A percentile compares a stretch with the other conserved stretches of the same genome.
These are phyloP conservation scores for Pythium apleroticum DNA, from an alignment of 352 stramenopile genomes.

Conservation along the genomic window DNA sequence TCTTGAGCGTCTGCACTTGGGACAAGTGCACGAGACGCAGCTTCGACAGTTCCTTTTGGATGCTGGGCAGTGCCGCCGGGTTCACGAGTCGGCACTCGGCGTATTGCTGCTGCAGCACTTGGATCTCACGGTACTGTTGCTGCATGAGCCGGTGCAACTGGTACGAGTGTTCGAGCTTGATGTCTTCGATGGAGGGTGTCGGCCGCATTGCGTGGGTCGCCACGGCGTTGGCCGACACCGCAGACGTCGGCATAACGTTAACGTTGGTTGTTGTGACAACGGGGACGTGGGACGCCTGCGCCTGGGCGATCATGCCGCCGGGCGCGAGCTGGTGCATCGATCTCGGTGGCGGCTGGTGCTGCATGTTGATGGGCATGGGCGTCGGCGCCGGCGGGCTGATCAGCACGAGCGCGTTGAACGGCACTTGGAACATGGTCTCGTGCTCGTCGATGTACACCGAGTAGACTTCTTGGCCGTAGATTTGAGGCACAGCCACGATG, in stretches of 20 bases:
- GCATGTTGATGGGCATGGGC: constrained; percentile 34
- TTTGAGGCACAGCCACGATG: constrained; percentile 70
- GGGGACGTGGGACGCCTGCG: background rate
- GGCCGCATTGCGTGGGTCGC: constrained; percentile 9
- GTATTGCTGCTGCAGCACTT: constrained; percentile 83
- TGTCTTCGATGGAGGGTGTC: constrained; percentile 45
- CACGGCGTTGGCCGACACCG: constrained; percentile 2
- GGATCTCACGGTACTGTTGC: constrained; percentile 86
- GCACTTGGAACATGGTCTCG: constrained; percentile 78
- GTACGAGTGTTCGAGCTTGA: constrained; percentile 88
- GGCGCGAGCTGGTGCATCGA: constrained; percentile 43
- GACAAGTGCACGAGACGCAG: constrained; percentile 81
- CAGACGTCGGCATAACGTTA: background rate
- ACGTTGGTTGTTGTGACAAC: no score
- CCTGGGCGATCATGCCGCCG: constrained; percentile 17
- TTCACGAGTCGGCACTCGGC: constrained; percentile 74
- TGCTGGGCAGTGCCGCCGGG: constrained; percentile 66
- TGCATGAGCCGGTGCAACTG: constrained; percentile 87
- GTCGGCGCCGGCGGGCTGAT: constrained; percentile 38
- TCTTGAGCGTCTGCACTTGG: constrained; percentile 85
- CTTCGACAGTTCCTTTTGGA: constrained; percentile 85
- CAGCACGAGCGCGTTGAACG: constrained; percentile 73
- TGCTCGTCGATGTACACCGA: constrained; percentile 85
- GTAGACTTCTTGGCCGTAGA: constrained; percentile 79
- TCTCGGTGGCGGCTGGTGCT: constrained; percentile 38